These are phyloP conservation scores for Diaporthe longicolla DNA, from an alignment of 2,329 filamentous ascomycete species.

Conservation along the genomic window DNA sequence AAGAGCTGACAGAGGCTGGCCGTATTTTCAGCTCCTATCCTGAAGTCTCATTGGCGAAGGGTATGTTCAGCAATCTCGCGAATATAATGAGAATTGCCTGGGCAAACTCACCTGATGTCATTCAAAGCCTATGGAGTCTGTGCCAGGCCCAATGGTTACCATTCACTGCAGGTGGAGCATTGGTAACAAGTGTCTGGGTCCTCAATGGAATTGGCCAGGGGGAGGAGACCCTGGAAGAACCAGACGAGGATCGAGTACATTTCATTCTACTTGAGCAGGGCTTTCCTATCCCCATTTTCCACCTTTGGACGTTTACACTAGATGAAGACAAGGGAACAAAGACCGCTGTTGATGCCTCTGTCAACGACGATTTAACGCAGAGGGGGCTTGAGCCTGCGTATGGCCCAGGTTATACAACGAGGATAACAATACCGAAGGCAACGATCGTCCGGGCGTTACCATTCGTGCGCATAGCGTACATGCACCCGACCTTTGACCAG, in stretches of 20 bases:
- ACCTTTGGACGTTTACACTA: slow-evolving; percentile 3
- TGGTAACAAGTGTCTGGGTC: not conserved
- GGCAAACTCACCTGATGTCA: not conserved
- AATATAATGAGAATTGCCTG: slow-evolving; percentile 10
- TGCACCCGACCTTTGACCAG: not conserved
- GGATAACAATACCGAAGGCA: not conserved
- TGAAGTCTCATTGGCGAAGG: not conserved
- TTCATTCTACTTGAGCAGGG: slow-evolving; percentile 7
- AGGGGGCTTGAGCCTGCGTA: slow-evolving; percentile 10
- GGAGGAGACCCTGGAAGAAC: too few species aligned
- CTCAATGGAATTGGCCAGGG: not conserved
- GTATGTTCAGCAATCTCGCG: not conserved
- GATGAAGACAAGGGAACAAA: not conserved
- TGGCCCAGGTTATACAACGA: slow-evolving; percentile 9
- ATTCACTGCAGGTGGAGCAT: slow-evolving; percentile 4
- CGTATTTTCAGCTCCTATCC: slow-evolving; percentile 13
- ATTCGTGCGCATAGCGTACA: not conserved
- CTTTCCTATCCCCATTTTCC: not conserved
- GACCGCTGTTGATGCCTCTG: slow-evolving; percentile 12
- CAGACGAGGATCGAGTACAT: slow-evolving; percentile 4
- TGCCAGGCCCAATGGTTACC: not conserved
- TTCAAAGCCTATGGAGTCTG: slow-evolving; percentile 2
- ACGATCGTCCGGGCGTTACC: not conserved
- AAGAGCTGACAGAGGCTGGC: not conserved
- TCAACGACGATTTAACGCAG: slow-evolving; percentile 2